phyloP scores from a whole-genome alignment of 805 yeast species.

The Ogataea dorogensis region DNA sequence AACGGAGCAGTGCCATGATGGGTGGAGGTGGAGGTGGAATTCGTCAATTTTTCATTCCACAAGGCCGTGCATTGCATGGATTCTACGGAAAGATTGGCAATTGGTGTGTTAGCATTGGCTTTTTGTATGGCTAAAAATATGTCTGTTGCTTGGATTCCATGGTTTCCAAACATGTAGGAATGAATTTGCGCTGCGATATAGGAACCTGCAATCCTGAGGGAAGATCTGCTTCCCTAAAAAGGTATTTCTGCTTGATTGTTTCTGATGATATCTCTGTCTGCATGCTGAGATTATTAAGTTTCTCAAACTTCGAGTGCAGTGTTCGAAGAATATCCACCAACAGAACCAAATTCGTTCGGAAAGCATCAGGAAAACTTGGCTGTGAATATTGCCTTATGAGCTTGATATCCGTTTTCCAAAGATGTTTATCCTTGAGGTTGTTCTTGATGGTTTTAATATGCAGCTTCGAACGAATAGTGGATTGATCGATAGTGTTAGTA shows the following conservation, averaged over 20 bases:
- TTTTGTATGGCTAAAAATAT: constrained; percentile 46
- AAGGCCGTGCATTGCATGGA: constrained; percentile 61
- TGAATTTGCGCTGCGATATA: constrained; percentile 15
- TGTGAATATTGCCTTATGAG: constrained; percentile 16
- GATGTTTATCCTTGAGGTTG: constrained; percentile 19
- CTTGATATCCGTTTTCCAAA: constrained; percentile 22
- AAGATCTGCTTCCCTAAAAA: constrained; percentile 23
- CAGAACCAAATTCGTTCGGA: constrained; percentile 18
- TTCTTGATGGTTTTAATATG: constrained; percentile 16
- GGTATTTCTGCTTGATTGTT: constrained; percentile 16
- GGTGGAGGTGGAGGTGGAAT: constrained; percentile 71
- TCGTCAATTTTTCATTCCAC: constrained; percentile 61
- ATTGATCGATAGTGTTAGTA: constrained; percentile 26
- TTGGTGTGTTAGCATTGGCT: constrained; percentile 78
- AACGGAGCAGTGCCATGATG: constrained; percentile 51
- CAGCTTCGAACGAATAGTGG: constrained; percentile 26
- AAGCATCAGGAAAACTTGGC: constrained; percentile 18
- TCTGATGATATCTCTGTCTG: constrained; percentile 16
- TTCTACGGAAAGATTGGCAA: constrained; percentile 63
- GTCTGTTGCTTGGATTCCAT: not conserved
- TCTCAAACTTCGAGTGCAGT: constrained; percentile 25
- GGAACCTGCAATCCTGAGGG: constrained; percentile 31
- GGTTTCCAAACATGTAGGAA: constrained; percentile 19
- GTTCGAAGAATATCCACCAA: constrained; percentile 20
- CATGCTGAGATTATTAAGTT: constrained; percentile 24